These are phyloP conservation scores for Amanita pallidorosea DNA, from an alignment of 768 basidiomycete genomes.

Conservation along the genomic window DNA sequence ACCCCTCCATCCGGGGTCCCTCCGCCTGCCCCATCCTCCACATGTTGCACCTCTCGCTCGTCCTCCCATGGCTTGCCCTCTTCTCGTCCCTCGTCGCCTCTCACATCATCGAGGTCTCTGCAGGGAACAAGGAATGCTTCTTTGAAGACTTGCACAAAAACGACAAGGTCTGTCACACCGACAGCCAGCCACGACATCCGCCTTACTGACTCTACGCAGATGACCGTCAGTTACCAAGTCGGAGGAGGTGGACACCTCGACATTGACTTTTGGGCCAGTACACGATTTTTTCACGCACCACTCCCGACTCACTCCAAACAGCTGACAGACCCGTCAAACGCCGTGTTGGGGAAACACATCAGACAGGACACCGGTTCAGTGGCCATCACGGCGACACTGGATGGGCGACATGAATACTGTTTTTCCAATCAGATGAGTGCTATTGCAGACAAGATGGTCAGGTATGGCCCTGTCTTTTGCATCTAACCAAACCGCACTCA, in stretches of 20 bases:
- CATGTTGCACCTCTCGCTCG: conserved; percentile 13
- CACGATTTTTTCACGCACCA: conserved; percentile 1
- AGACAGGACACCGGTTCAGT: conserved; percentile 84
- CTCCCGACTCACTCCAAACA: conserved; percentile 20
- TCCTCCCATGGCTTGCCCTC: conserved; percentile 30
- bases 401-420: conserved; percentile 91
- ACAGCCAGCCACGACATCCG: not conserved
- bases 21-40: not conserved
- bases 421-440: conserved; percentile 99
- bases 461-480: conserved; percentile 33
- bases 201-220: conserved; percentile 39
- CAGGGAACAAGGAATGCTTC: conserved; percentile 87
- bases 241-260: conserved; percentile 95
- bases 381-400: conserved; percentile 76
- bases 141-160: conserved; percentile 89
- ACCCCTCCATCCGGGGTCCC: not conserved
- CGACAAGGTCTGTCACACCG: conserved; percentile 57
- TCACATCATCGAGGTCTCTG: conserved; percentile 65
- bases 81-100: conserved; percentile 34
- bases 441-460: conserved; percentile 90
- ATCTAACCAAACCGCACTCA: not conserved
- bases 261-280: conserved; percentile 89
- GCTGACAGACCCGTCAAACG: conserved; percentile 71
- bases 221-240: conserved; percentile 99
- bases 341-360: conserved; percentile 65